Evolutionary conservation across 139 green algal genomes (phyloP).

Genomic region (Protoeuglena noctilucae): DNA sequence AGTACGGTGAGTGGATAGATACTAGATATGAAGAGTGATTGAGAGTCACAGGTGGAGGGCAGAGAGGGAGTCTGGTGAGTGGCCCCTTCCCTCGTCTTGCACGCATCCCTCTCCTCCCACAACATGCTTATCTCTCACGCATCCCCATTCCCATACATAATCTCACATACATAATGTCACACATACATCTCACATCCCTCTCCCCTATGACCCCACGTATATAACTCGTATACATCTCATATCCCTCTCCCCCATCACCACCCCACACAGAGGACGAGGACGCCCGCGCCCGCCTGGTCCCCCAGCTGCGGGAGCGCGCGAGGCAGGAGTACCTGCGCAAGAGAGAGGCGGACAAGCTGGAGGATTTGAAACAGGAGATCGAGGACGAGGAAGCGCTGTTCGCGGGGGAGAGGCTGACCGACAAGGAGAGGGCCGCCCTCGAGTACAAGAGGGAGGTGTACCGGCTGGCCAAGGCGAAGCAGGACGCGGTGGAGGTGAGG

Average conservation of each 20-base stretch:
- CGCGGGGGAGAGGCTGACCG: constrained; percentile 46
- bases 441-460: constrained; percentile 60
- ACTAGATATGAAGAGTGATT: no score
- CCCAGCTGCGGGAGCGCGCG: constrained; percentile 48
- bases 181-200: background rate
- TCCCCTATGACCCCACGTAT: constrained; percentile 9
- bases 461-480: constrained; percentile 42
- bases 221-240: constrained; percentile 6
- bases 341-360: constrained; percentile 67
- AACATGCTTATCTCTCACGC: background rate
- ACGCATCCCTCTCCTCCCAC: background rate
- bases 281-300: constrained; percentile 13
- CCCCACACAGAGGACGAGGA: constrained; percentile 11
- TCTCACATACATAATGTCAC: background rate
- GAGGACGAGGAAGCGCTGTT: constrained; percentile 66
- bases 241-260: no score
- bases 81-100: background rate
- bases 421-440: constrained; percentile 69
- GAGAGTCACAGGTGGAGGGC: constrained; percentile 17
- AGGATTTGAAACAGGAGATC: constrained; percentile 57
- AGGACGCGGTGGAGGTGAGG: constrained; percentile 15
- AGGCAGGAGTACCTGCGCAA: constrained; percentile 93
- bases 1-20: constrained; percentile 4
- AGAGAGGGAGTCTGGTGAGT: constrained; percentile 11
- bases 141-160: no score